A percentile compares a stretch with the other conserved stretches of the same genome.
phyloP scores from a whole-genome alignment of 345 rosid species.

The Acer negundo region DNA sequence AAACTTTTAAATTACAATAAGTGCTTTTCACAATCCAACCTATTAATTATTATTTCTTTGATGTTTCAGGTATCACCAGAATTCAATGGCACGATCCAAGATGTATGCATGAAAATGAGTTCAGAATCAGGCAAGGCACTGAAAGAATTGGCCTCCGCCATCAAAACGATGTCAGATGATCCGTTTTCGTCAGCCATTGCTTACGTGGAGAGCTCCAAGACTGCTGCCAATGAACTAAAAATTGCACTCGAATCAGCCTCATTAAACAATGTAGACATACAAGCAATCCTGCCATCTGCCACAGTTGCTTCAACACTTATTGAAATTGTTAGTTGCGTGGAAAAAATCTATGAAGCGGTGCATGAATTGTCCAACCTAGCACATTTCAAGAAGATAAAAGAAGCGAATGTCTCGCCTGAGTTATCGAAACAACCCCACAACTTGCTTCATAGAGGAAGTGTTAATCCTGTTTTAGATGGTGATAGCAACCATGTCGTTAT shows the following conservation, averaged over 20 bases:
- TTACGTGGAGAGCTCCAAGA: conserved; percentile 55
- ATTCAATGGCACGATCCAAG: conserved; percentile 44
- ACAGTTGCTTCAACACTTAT: conserved; percentile 60
- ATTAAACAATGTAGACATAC: conserved; percentile 35
- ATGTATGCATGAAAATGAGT: conserved; percentile 45
- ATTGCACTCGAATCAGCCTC: conserved; percentile 39
- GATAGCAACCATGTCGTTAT: conserved; percentile 41
- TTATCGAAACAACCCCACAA: conserved; percentile 27
- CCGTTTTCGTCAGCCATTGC: conserved; percentile 34
- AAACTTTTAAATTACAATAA: neutral
- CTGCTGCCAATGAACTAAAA: conserved; percentile 43
- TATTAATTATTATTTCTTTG: neutral
- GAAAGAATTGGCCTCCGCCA: conserved; percentile 53
- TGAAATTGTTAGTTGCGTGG: conserved; percentile 48
- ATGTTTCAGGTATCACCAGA: conserved; percentile 48
- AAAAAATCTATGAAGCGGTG: conserved; percentile 51
- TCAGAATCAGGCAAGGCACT: conserved; percentile 57
- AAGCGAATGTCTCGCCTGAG: conserved; percentile 41
- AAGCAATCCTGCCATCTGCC: conserved; percentile 53
- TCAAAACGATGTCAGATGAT: conserved; percentile 49
- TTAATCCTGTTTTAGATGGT: conserved; percentile 53
- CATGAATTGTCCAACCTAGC: conserved; percentile 59
- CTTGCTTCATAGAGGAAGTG: conserved; percentile 57
- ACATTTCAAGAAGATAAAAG: conserved; percentile 42
- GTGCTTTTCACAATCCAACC: neutral